Conservation (phyloP, 352 stramenopile genomes). For the Phytopythium litorale region DNA sequence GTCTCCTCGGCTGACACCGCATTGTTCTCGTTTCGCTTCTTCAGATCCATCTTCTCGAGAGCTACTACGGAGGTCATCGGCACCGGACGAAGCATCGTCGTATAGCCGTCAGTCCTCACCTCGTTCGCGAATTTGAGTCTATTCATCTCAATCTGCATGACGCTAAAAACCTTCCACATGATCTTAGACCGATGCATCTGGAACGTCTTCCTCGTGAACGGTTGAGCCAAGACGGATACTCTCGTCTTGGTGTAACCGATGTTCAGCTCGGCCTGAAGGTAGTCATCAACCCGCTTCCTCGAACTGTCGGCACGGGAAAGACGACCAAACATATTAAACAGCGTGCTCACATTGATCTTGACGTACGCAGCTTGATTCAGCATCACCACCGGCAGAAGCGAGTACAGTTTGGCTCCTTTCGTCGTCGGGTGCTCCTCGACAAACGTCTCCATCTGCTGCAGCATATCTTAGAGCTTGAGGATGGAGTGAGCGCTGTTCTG, state of each 20-base stretch:
- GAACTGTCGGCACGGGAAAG: not conserved
- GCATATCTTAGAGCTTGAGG: constrained; percentile 3
- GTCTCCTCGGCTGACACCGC: not conserved
- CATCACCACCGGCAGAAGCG: constrained; percentile 7
- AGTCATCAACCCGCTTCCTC: not conserved
- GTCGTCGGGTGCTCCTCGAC: not conserved
- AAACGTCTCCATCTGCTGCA: constrained; percentile 4
- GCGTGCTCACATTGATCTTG: constrained; percentile 12
- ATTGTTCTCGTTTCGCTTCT: constrained; percentile 1
- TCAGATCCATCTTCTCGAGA: not conserved
- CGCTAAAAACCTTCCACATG: constrained; percentile 7
- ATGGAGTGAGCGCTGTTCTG: constrained; percentile 6
- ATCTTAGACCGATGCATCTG: constrained; percentile 1
- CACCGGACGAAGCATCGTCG: constrained; percentile 6
- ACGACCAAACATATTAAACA: constrained; percentile 7
- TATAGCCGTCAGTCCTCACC: constrained; percentile 9
- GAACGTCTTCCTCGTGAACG: constrained; percentile 3
- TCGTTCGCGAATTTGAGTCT: constrained; percentile 10
- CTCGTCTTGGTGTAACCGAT: constrained; percentile 6
- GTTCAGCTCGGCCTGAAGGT: not conserved
- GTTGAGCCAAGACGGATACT: not conserved
- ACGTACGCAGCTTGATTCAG: constrained; percentile 8
- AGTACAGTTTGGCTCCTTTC: constrained; percentile 8
- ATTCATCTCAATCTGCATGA: constrained; percentile 10
- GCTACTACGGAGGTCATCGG: not conserved